Conservation (phyloP, 805 yeast species). For the Teunomyces panamensis region DNA sequence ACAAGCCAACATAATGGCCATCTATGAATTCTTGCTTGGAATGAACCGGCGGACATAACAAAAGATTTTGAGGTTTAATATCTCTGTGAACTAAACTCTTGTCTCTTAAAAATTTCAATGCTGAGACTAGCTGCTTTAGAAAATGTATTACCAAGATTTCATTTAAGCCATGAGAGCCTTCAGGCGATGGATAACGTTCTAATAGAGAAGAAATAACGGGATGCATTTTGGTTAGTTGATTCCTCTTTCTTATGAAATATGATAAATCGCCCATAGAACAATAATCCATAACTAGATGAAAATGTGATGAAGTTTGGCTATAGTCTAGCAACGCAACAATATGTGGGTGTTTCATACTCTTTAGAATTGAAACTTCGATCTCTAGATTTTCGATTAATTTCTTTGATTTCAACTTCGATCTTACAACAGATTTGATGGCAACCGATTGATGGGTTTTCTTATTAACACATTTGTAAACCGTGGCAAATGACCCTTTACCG, state of each 20-base stretch:
- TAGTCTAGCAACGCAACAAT: conserved; percentile 85
- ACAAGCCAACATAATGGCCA: conserved; percentile 66
- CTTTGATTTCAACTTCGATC: conserved; percentile 78
- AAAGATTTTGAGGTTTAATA: conserved; percentile 86
- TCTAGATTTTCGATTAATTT: conserved; percentile 88
- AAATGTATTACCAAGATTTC: conserved; percentile 78
- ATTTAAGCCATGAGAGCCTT: conserved; percentile 74
- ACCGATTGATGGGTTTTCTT: conserved; percentile 55
- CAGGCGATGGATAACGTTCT: conserved; percentile 81
- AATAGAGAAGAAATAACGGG: conserved; percentile 77
- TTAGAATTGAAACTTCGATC: conserved; percentile 85
- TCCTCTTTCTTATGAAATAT: conserved; percentile 74
- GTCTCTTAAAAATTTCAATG: conserved; percentile 75
- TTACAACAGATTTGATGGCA: conserved; percentile 85
- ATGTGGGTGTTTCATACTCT: conserved; percentile 88
- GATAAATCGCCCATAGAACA: conserved; percentile 94
- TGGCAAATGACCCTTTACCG: conserved; percentile 95
- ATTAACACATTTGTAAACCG: conserved; percentile 82
- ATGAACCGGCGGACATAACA: conserved; percentile 79
- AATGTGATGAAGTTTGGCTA: conserved; percentile 70
- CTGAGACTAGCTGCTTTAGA: conserved; percentile 80
- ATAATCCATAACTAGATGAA: conserved; percentile 92
- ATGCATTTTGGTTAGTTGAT: conserved; percentile 66
- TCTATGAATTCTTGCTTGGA: conserved; percentile 58
- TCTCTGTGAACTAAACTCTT: conserved; percentile 92